Evolutionary conservation across 192 early-diverging fungal genomes (phyloP).

Genomic region (Backusella macrospora): DNA sequence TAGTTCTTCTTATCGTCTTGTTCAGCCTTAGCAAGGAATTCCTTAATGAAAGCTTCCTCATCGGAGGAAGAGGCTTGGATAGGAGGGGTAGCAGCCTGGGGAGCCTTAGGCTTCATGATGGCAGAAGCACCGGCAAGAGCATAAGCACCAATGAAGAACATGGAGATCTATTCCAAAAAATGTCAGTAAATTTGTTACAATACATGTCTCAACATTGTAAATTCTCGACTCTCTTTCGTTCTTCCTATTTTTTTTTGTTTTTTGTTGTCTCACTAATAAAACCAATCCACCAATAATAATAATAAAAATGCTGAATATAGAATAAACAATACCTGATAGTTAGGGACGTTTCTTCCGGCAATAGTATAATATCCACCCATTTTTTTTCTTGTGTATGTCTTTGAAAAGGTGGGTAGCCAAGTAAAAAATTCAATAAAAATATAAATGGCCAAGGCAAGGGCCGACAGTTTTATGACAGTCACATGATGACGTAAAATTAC

Average conservation of each 20-base stretch:
- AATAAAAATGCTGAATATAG: not conserved
- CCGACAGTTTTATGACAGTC: not conserved
- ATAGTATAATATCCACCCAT: conserved; percentile 47
- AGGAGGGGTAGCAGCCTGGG: conserved; percentile 40
- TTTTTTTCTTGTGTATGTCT: conserved; percentile 10
- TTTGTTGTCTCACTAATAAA: not conserved
- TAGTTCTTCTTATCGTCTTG: conserved; percentile 38
- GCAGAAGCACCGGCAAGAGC: conserved; percentile 25
- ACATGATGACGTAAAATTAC: not conserved
- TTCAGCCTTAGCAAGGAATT: conserved; percentile 48
- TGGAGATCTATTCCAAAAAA: conserved; percentile 34
- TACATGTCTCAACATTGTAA: not conserved
- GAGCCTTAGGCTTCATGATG: conserved; percentile 34
- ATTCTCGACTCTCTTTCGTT: not conserved
- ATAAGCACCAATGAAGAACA: conserved; percentile 44
- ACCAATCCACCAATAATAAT: no score
- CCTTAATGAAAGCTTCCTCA: conserved; percentile 51
- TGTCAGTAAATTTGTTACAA: not conserved
- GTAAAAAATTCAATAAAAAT: not conserved
- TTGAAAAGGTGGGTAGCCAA: conserved; percentile 11
- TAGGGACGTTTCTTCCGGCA: conserved; percentile 40
- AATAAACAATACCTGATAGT: conserved; percentile 33
- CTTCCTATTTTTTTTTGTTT: not conserved
- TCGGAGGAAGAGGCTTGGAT: conserved; percentile 47
- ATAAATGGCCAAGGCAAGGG: not conserved